A percentile compares a stretch with the other conserved stretches of the same genome.
phyloP scores from a whole-genome alignment of 2,329 filamentous ascomycete genomes.

The Talaromyces sp. region DNA sequence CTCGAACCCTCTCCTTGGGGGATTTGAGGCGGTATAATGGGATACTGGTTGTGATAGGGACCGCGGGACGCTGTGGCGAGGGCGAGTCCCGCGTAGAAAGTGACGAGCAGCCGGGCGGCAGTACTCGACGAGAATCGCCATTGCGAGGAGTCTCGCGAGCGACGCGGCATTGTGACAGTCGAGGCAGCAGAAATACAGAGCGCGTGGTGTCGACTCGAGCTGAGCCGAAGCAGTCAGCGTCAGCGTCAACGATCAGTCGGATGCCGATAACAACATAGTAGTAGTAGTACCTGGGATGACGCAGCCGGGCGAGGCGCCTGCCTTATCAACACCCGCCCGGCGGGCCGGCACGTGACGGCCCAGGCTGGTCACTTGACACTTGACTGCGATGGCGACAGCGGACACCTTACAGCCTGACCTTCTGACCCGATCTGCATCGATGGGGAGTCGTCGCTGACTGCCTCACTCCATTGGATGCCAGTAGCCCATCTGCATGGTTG shows the following conservation, averaged over 20 bases:
- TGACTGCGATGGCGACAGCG: background rate
- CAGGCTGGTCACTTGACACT: background rate
- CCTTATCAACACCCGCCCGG: slow-evolving; percentile 2
- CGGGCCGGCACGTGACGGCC: background rate
- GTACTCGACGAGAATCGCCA: background rate
- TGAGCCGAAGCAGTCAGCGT: slow-evolving; percentile 4
- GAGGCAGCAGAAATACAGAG: background rate
- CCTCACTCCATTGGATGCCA: background rate
- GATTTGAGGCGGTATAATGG: slow-evolving; percentile 28
- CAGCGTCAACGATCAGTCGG: background rate
- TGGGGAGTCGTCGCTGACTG: background rate
- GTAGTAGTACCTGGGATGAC: slow-evolving; percentile 6
- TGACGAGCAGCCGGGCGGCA: slow-evolving; percentile 1
- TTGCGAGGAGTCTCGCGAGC: background rate
- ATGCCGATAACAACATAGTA: background rate
- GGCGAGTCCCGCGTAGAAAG: slow-evolving; percentile 7
- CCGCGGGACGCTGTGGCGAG: slow-evolving; percentile 6
- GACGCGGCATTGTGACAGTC: background rate
- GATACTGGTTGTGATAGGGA: slow-evolving; percentile 17
- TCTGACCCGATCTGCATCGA: background rate
- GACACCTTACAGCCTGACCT: too few species aligned
- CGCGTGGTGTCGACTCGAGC: slow-evolving; percentile 3
- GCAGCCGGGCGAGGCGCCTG: slow-evolving; percentile 1
- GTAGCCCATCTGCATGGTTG: background rate
- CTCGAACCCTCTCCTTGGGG: slow-evolving; percentile 18